A percentile compares a stretch with the other conserved stretches of the same genome.
Evolutionary conservation across 2,329 filamentous ascomycete genomes (phyloP).

Genomic region (Dactylellina cionopaga): DNA sequence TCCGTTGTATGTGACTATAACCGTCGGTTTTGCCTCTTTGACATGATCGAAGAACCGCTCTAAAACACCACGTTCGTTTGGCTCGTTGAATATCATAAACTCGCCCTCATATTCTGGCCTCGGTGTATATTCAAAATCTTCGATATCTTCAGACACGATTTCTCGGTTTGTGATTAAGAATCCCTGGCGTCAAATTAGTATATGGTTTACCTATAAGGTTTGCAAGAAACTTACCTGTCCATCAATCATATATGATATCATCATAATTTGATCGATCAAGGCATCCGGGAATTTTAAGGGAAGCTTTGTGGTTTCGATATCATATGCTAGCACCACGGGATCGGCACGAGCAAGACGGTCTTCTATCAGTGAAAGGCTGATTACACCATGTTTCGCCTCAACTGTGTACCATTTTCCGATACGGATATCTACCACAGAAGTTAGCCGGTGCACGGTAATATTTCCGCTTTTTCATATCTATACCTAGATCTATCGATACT

Average conservation of each 20-base stretch:
- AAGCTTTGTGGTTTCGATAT: conserved; percentile 97
- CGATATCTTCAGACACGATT: conserved; percentile 96
- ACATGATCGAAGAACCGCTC: conserved; percentile 96
- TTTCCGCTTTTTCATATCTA: conserved; percentile 52
- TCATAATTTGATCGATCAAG: conserved; percentile 96
- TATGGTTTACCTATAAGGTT: background rate
- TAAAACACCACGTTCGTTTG: conserved; percentile 85
- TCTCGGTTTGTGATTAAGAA: conserved; percentile 98
- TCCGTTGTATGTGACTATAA: conserved; percentile 99
- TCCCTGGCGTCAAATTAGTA: conserved; percentile 63
- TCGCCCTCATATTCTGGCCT: conserved; percentile 94
- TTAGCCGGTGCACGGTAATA: background rate
- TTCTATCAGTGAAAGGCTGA: conserved; percentile 84
- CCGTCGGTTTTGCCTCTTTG: conserved; percentile 91
- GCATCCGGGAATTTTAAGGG: conserved; percentile 97
- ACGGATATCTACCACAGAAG: conserved; percentile 75
- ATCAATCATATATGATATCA: conserved; percentile 99
- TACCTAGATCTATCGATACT: conserved; percentile 94
- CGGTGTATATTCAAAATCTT: conserved; percentile 97
- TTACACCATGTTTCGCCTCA: conserved; percentile 88
- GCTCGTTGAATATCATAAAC: conserved; percentile 98
- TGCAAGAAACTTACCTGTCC: conserved; percentile 68
- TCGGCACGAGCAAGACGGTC: conserved; percentile 90
- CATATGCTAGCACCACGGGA: conserved; percentile 97
- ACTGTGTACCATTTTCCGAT: conserved; percentile 98